Percentiles rank a stretch among this genome's conserved stretches.
phyloP scores from a whole-genome alignment of 345 rosid genomes.

The Pistacia integerrima region DNA sequence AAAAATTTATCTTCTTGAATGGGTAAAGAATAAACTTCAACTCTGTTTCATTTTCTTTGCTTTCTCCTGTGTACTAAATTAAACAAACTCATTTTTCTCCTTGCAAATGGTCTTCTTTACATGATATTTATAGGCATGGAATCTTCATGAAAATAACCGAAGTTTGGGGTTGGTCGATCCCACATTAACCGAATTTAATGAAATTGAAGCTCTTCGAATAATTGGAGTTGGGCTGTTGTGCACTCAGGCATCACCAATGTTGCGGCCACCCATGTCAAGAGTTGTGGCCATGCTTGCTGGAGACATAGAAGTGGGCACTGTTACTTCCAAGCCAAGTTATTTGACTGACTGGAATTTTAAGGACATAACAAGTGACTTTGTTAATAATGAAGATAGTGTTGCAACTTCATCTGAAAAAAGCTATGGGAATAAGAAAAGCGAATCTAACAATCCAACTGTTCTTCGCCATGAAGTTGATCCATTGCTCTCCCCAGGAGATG shows the following conservation, averaged over 20 bases:
- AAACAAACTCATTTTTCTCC: background rate
- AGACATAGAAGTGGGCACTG: conserved; percentile 31
- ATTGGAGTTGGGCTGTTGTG: conserved; percentile 35
- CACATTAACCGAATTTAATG: conserved; percentile 16
- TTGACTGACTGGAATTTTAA: conserved; percentile 33
- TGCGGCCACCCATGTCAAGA: conserved; percentile 38
- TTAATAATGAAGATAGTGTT: conserved; percentile 10
- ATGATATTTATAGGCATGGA: conserved; percentile 11
- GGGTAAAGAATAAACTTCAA: conserved; percentile 20
- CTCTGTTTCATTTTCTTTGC: background rate
- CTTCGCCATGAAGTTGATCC: background rate
- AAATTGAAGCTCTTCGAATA: conserved; percentile 31
- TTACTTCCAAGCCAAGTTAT: conserved; percentile 32
- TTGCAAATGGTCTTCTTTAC: too few relatives aligned
- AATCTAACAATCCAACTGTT: background rate
- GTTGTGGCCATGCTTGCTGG: conserved; percentile 38
- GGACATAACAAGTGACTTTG: conserved; percentile 13
- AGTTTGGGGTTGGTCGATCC: conserved; percentile 29
- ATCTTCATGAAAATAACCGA: conserved; percentile 26
- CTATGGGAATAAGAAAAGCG: background rate
- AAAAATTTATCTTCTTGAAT: conserved; percentile 31
- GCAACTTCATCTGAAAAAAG: background rate
- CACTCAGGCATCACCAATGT: conserved; percentile 37
- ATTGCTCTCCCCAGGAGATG: background rate
- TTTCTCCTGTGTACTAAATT: background rate